Evolutionary conservation across 768 basidiomycete genomes (phyloP), one percentile per base, ranked within the genome.

Genomic region (Auricularia heimuer): DNA sequence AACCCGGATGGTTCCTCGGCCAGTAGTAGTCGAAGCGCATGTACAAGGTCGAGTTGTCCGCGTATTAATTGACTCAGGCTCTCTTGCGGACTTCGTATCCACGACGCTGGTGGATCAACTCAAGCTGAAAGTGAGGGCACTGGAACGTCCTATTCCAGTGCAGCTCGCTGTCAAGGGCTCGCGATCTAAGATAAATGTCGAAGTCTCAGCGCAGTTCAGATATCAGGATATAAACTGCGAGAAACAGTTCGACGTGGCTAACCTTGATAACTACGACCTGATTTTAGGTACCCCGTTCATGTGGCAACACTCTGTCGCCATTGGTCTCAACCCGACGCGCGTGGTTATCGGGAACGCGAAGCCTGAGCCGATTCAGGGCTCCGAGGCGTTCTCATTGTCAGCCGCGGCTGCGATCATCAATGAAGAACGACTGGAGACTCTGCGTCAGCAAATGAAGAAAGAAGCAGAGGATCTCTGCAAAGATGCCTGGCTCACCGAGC

Each of bases 221-320:
- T 68, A 68, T 39, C 62, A 61, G 21, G 45, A 60, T 3, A 67
- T 68, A 1, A 4, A 63, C n/a, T 37, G 39, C 3, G 21, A 34
- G 21, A 35, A 42, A 45, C 7, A 4, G 42, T 65, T 77, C 1
- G 74, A 79, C 62, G 65, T 79, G 2, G 71, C 68, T 0, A 79
- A 79, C 39, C 68, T 78, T 12, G 75, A 77, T 62, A 65, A 65
- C 3, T 79, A 78, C 63, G 74, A 78, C 37, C 65, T 72, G 62
- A 72, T 80, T 0, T 67, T 80, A 0, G 76, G 78, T 0, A 75
- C 71, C 3, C 74, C 74, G 2, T 79, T 76, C 60, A 73, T 77
- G 14, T 77, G 62, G 33, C 75, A 77, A 36, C 67, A 75, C 54
- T 64, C 65, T 4, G 72, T 73, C 0, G 10, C 67, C 0, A 64